phyloP scores from a whole-genome alignment of 805 yeast genomes.

The Schwanniomyces vanrijiae region DNA sequence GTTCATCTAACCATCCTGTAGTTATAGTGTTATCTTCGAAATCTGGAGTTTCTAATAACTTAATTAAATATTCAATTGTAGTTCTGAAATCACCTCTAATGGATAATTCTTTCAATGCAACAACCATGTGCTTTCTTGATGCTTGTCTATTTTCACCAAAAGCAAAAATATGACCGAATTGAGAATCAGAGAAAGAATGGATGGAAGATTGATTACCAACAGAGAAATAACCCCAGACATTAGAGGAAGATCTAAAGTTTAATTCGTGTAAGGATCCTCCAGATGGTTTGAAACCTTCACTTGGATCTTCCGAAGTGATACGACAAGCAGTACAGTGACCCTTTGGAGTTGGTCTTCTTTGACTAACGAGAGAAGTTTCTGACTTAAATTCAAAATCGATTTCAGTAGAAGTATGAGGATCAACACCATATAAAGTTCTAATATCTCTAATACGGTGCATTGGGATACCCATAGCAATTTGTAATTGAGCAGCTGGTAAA shows the following conservation, averaged over 20 bases:
- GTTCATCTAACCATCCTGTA: constrained; percentile 98
- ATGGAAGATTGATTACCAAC: constrained; percentile 96
- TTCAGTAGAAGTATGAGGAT: constrained; percentile 87
- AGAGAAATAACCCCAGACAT: constrained; percentile 99
- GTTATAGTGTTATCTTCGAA: constrained; percentile 96
- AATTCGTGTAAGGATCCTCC: constrained; percentile 96
- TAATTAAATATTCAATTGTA: constrained; percentile 94
- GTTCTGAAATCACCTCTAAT: constrained; percentile 99
- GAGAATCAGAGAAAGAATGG: constrained; percentile 97
- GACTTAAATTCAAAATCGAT: constrained; percentile 87
- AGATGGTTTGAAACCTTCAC: constrained; percentile 98
- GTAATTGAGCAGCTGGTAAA: constrained; percentile 97
- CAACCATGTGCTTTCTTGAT: constrained; percentile 98
- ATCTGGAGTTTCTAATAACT: constrained; percentile 92
- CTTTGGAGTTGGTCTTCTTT: constrained; percentile 91
- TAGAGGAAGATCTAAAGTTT: constrained; percentile 94
- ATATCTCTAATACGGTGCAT: constrained; percentile 93
- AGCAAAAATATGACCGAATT: constrained; percentile 98
- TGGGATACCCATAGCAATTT: constrained; percentile 99
- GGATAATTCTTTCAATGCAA: constrained; percentile 92
- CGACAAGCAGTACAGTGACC: constrained; percentile 99
- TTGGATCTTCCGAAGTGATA: constrained; percentile 98
- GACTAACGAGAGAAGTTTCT: constrained; percentile 69
- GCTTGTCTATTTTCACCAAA: constrained; percentile 98
- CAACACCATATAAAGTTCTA: constrained; percentile 90